These are phyloP conservation scores for Diplocarpon mali DNA, from an alignment of 2,329 filamentous ascomycete genomes.

Conservation along the genomic window DNA sequence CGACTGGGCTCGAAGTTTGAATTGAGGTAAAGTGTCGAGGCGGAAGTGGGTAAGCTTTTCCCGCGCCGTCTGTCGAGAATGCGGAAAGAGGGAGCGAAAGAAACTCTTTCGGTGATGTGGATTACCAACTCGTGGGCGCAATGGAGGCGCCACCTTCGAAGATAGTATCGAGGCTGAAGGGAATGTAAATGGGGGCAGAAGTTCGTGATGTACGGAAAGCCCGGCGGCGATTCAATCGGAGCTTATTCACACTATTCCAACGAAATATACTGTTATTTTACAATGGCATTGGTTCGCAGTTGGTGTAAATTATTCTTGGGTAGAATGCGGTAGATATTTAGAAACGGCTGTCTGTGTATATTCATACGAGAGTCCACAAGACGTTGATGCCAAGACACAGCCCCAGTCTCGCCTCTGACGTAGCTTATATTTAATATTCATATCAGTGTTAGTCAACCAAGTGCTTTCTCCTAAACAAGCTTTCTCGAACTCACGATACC, in stretches of 20 bases:
- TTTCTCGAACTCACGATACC: too few species aligned
- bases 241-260: too few species aligned
- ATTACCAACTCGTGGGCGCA: slow-evolving; percentile 18
- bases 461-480: too few species aligned
- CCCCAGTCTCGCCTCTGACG: not conserved
- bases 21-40: slow-evolving; percentile 60
- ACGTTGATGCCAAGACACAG: not conserved
- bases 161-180: not conserved
- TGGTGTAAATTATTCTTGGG: too few species aligned
- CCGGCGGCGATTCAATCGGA: too few species aligned
- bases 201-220: too few species aligned
- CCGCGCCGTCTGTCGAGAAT: slow-evolving; percentile 50
- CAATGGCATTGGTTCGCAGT: too few species aligned
- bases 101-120: slow-evolving; percentile 38
- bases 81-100: slow-evolving; percentile 59
- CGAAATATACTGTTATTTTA: too few species aligned
- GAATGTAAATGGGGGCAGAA: too few species aligned
- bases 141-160: slow-evolving; percentile 23
- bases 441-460: too few species aligned
- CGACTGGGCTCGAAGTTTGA: slow-evolving; percentile 62
- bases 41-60: slow-evolving; percentile 57
- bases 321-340: too few species aligned
- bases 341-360: too few species aligned
- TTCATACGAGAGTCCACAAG: not conserved
- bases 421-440: not conserved